These are phyloP conservation scores for Chlamydomonas reinhardtii DNA, from an alignment of 163 green algal genomes.

Conservation along the genomic window DNA sequence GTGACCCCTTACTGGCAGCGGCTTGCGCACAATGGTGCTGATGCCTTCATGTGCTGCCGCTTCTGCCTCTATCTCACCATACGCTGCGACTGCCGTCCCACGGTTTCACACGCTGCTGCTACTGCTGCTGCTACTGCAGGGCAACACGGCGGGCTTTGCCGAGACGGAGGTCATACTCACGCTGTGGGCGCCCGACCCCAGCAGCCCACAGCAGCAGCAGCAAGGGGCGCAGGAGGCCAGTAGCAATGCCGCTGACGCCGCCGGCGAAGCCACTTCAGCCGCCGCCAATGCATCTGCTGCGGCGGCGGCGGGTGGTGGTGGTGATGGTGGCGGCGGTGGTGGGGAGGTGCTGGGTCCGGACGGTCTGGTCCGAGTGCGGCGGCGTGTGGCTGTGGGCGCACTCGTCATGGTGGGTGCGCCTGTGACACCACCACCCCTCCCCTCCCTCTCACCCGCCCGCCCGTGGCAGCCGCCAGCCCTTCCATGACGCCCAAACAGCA, in stretches of 20 bases:
- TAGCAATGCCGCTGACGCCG: too few relatives aligned
- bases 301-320: background rate
- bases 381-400: slow-evolving; percentile 2
- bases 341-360: background rate
- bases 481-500: too few relatives aligned
- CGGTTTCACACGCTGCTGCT: too few relatives aligned
- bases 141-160: slow-evolving; percentile 20
- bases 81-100: background rate
- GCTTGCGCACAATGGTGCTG: too few relatives aligned
- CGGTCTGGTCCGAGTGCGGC: background rate
- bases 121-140: background rate
- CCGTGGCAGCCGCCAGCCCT: too few relatives aligned
- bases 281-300: background rate
- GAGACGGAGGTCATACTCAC: slow-evolving; percentile 42
- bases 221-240: background rate
- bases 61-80: too few relatives aligned
- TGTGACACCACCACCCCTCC: too few relatives aligned
- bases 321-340: background rate
- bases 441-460: too few relatives aligned
- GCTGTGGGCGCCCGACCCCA: slow-evolving; percentile 12
- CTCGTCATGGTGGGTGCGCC: slow-evolving; percentile 26
- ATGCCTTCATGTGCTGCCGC: too few relatives aligned
- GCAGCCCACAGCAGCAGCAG: too few relatives aligned
- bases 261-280: too few relatives aligned
- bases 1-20: too few relatives aligned